Percentiles rank a stretch among this genome's conserved stretches.
These are phyloP conservation scores for Penicillium sp. DNA, from an alignment of 2,329 filamentous ascomycete species.

Conservation along the genomic window DNA sequence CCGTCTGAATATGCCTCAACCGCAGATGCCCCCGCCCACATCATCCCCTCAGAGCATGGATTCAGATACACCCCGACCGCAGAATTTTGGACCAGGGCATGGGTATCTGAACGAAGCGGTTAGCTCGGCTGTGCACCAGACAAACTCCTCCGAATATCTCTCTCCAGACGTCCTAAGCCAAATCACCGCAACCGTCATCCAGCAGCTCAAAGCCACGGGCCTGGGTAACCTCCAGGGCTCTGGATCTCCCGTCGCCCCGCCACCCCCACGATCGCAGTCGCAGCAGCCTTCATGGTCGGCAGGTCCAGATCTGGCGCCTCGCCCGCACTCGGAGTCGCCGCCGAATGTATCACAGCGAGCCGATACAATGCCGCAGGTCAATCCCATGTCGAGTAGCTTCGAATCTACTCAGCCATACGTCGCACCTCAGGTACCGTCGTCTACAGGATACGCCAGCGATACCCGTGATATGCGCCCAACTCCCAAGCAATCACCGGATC, in stretches of 20 bases:
- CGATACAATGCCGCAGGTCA: slow-evolving; percentile 28
- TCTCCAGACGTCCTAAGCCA: slow-evolving; percentile 67
- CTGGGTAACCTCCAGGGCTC: slow-evolving; percentile 41
- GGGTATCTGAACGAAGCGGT: slow-evolving; percentile 62
- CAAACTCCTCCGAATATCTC: slow-evolving; percentile 57
- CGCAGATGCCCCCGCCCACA: slow-evolving; percentile 37
- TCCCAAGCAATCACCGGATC: slow-evolving; percentile 30
- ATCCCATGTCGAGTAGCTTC: slow-evolving; percentile 20
- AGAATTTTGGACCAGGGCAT: slow-evolving; percentile 24
- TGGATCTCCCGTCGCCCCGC: slow-evolving; percentile 35
- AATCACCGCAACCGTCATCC: slow-evolving; percentile 64
- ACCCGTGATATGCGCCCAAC: slow-evolving; percentile 31
- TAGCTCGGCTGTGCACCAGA: slow-evolving; percentile 60
- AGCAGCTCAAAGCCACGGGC: slow-evolving; percentile 60
- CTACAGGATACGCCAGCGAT: slow-evolving; percentile 31
- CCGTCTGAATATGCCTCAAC: slow-evolving; percentile 45
- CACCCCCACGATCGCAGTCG: slow-evolving; percentile 29
- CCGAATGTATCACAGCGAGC: slow-evolving; percentile 25
- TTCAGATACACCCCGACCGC: slow-evolving; percentile 26
- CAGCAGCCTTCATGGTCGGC: slow-evolving; percentile 34
- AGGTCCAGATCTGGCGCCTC: slow-evolving; percentile 22
- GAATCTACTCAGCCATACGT: slow-evolving; percentile 32
- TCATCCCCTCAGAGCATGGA: slow-evolving; percentile 32
- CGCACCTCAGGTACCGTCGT: slow-evolving; percentile 6
- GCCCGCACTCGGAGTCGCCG: slow-evolving; percentile 30